These are phyloP conservation scores for Aspergillus tamarii DNA, from an alignment of 2,329 filamentous ascomycete species.

Conservation along the genomic window DNA sequence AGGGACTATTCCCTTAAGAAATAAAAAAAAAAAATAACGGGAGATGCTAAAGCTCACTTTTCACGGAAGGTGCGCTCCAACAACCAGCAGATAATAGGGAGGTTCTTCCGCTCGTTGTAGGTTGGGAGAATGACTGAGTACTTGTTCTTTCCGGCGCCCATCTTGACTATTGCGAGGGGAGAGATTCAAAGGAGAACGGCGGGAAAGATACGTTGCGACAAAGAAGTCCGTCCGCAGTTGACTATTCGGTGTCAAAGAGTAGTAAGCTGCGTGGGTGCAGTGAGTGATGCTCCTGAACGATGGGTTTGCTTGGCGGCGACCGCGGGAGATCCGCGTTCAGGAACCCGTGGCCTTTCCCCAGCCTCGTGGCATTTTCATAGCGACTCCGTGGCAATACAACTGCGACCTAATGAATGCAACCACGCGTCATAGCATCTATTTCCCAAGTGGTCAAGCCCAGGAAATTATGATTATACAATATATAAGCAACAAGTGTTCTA, in stretches of 20 bases:
- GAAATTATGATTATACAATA: too few species aligned
- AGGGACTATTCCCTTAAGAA: background rate
- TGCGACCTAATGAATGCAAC: too few species aligned
- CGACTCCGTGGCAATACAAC: background rate
- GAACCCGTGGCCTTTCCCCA: slow-evolving; percentile 16
- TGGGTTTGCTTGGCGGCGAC: slow-evolving; percentile 5
- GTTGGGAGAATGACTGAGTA: slow-evolving; percentile 98
- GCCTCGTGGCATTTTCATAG: background rate
- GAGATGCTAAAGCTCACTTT: slow-evolving; percentile 61
- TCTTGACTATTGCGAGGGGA: slow-evolving; percentile 25
- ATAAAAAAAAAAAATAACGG: too few species aligned
- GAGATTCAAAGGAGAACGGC: background rate
- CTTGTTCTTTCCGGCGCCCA: slow-evolving; percentile 64
- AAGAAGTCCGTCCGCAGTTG: slow-evolving; percentile 1
- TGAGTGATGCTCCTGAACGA: slow-evolving; percentile 12
- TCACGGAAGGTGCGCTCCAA: slow-evolving; percentile 90
- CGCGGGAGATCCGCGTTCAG: slow-evolving; percentile 18
- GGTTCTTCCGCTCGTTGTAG: slow-evolving; percentile 97
- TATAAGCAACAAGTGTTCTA: too few species aligned
- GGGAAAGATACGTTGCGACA: background rate
- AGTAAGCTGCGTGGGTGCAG: slow-evolving; percentile 4
- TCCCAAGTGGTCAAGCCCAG: too few species aligned
- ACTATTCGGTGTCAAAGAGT: background rate
- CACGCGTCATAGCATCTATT: too few species aligned
- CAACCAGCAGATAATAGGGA: slow-evolving; percentile 94